phyloP scores from a whole-genome alignment of 2,329 filamentous ascomycete species.

The Aspergillus sp. region DNA sequence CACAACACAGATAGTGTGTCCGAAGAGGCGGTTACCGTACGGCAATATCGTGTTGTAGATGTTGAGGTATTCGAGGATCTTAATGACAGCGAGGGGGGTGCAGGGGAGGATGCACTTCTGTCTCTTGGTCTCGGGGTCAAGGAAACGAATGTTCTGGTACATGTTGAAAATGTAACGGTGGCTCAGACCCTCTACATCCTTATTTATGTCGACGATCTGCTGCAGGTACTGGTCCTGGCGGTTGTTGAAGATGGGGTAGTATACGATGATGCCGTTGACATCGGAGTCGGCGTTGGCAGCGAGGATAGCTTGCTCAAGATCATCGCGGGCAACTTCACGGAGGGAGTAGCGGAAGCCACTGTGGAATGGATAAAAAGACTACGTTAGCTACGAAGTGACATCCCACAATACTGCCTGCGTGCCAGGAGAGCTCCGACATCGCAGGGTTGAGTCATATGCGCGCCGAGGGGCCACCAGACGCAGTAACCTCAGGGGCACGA shows the following conservation, averaged over 20 bases:
- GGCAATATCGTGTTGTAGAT: constrained; percentile 96
- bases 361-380: constrained; percentile 10
- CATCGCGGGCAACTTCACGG: constrained; percentile 78
- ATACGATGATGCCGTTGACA: constrained; percentile 91
- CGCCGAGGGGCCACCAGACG: neutral
- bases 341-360: constrained; percentile 91
- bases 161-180: constrained; percentile 98
- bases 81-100: constrained; percentile 92
- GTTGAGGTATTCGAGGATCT: constrained; percentile 91
- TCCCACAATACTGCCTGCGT: neutral
- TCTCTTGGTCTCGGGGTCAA: constrained; percentile 66
- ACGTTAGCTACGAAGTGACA: constrained; percentile 24
- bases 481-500: constrained; percentile 8
- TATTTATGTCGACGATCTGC: constrained; percentile 83
- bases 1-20: constrained; percentile 92
- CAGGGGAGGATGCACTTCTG: constrained; percentile 94
- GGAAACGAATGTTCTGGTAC: constrained; percentile 96
- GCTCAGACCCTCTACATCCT: constrained; percentile 93
- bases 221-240: constrained; percentile 93
- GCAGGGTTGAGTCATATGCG: constrained; percentile 10
- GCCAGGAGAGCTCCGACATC: constrained; percentile 15
- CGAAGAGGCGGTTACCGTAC: constrained; percentile 88
- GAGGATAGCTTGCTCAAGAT: constrained; percentile 85
- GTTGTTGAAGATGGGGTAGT: constrained; percentile 95
- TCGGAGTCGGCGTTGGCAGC: constrained; percentile 75